Base-by-base conservation (phyloP, 345 rosid genomes). In the Viola odorata region DNA sequence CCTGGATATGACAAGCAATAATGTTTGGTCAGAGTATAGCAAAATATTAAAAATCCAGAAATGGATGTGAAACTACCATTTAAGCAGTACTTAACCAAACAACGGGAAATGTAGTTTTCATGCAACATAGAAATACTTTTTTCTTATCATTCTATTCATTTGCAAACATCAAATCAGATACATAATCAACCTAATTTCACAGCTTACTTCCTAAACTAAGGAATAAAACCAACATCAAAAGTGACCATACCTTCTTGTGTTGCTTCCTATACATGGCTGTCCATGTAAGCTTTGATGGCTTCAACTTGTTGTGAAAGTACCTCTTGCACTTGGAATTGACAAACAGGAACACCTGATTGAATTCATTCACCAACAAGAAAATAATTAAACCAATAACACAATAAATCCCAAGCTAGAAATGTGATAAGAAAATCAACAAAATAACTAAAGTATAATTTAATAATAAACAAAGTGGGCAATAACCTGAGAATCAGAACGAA, bases 231-330 rank as follows among this genome's bases (percentile, higher is more conserved):
- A 0, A 23, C 2, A 2, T 23, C 12, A 41, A 50, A 48, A 32
- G 1, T 16, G 42, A 49, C 8, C 10, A 23, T 36, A 70, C 74
- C 74, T 73, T 73, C 69, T 73, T 73, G 50, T 73, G 77, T 41
- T 73, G 77, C 69, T 73, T 73, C 64, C 77, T 67, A 39, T 57
- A 73, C 73, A 73, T 68, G 44, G 77, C 77, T 3, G 73, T 73
- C 77, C 77, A 73, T 32, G 69, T 68, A 49, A 73, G 77, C 69
- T 73, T 73, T 16, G 77, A 73, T 37, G 77, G 73, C 77, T 67
- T 73, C 66, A 73, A 48, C n/a, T 66, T 45, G 69, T 68, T 68
- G 69, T 73, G 77, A 53, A 73, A 73, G 38, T 73, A 73, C 73
- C 77, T 73, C 53, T 73, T 73, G 73, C 77, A 73, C 54, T 73